Evolutionary conservation across 148 eudicot species (phyloP), one percentile per base, ranked within the genome.

Genomic region (Nyssa sinensis): DNA sequence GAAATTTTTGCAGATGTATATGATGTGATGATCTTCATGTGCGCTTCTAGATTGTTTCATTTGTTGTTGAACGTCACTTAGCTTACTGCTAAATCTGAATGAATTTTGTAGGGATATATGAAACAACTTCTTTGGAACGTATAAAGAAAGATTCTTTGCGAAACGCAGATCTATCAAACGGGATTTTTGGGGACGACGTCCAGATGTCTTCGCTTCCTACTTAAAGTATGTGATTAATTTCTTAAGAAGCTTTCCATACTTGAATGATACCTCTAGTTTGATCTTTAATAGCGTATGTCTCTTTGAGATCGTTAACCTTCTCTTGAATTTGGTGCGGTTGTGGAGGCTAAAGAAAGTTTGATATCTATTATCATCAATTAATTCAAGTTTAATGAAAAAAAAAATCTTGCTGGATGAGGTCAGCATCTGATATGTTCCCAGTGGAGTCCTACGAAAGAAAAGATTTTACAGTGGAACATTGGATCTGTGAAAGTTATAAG

Each of bases 121-220:
- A 95, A 84, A 96, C 97, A 58, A 95, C 97, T 74, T 84, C 98
- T 33, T 78, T 95, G 85, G 98, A 89, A 30, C 94, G 84, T 77
- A 66, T 62, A 33, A 86, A 77, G 82, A 87, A 84, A 83, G 94
- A 89, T 83, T 78, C 92, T 57, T 75, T 84, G 74, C 87, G 81
- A 74, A 81, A 79, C 67, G 71, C 85, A 53, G 91, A 87, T 79
- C 73, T 78, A 65, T 81, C 90, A 11, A 84, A 88, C 60, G 94
- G 84, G 65, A 79, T 88, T 62, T 88, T 89, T 51, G 97, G 81
- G 9, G 98, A 95, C 69, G 85, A 84, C 70, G 73, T 79, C 62
- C 91, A 82, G 75, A 94, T 89, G 92, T 84, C 94, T 60, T 72
- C 92, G 3, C 86, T 94, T 64, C 98, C 98, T 58, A 94, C 89